Conservation (phyloP, 2,329 filamentous ascomycete genomes). For the Fusarium circinatum region DNA sequence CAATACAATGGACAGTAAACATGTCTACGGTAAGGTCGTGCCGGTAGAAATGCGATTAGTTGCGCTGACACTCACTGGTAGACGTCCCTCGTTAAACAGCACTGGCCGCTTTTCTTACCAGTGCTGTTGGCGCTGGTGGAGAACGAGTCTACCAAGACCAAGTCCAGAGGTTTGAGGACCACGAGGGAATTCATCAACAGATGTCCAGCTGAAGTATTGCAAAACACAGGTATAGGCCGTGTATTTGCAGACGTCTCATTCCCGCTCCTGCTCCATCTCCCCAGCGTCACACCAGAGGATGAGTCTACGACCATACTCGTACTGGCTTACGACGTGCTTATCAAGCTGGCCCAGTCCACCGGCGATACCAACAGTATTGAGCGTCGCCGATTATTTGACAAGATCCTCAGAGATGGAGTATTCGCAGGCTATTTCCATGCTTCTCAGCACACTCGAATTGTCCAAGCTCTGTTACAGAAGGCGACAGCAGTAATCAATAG, state of each 20-base stretch:
- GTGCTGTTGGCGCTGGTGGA: conserved; percentile 76
- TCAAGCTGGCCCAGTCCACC: conserved; percentile 60
- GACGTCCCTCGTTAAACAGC: conserved; percentile 57
- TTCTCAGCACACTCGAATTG: conserved; percentile 66
- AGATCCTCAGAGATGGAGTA: conserved; percentile 65
- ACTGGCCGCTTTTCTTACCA: conserved; percentile 77
- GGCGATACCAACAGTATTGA: conserved; percentile 37
- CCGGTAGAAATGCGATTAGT: not conserved
- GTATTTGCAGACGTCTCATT: conserved; percentile 77
- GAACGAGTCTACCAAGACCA: conserved; percentile 64
- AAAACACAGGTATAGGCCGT: conserved; percentile 70
- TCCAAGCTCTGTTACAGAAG: conserved; percentile 64
- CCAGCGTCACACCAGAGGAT: conserved; percentile 77
- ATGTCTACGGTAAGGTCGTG: conserved; percentile 58
- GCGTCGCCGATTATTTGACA: conserved; percentile 60
- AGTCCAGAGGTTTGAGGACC: conserved; percentile 65
- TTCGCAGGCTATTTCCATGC: conserved; percentile 67
- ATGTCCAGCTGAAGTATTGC: conserved; percentile 64
- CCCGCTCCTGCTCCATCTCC: conserved; percentile 80
- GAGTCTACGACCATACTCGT: conserved; percentile 74
- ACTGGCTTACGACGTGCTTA: conserved; percentile 73
- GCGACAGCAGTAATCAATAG: conserved; percentile 60
- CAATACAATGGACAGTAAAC: conserved; percentile 65
- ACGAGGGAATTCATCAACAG: conserved; percentile 65
- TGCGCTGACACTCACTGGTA: conserved; percentile 38